Evolutionary conservation across 108 stramenopile species (phyloP), one percentile per base, ranked within the genome.

Genomic region (Cylindrotheca closterium): DNA sequence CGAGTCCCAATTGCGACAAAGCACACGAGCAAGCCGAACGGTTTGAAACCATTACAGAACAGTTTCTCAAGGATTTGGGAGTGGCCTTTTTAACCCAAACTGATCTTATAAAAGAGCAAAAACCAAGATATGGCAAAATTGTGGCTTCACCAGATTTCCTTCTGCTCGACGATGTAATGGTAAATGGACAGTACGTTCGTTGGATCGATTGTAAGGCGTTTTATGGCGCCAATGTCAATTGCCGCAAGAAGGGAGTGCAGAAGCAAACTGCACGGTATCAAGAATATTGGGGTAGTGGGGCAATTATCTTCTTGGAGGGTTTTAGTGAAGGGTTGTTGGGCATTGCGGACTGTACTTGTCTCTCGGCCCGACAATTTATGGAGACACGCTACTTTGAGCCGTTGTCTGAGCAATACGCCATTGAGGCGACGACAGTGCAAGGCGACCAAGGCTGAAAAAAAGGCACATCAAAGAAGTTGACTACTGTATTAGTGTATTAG

Each of bases 121-220:
- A 53, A 24, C 15, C 30, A 32, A 50, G 18, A 33, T 34, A 53
- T 34, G 63, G 63, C 31, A 54, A 52, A 34, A n/a, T 32, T n/a
- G 27, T 65, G 33, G 19, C 45, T 31, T 53, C 63, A 12, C 63
- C 63, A 42, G 63, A 65, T 54, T 54, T 65, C 26, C 50, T 65
- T 18, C 7, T 65, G 4, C 52, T 65, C 29, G 63, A 65, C 32
- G 25, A 52, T n/a, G 28, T 65, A 10, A 7, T 7, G 4, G 53
- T 65, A 8, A 54, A 65, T 32, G 63, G 63, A 0, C 28, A 19
- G 17, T 1, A 26, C 15, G 17, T 23, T 25, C 31, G 49, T 31
- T 65, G 63, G 63, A 65, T 65, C 19, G 63, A 65, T 32, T 32
- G 34, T 18, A 65, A 65, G 63, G 53, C 51, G 17, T 65, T 30